Base-by-base conservation (phyloP, 805 yeast species). In the Monosporozyma siamensis region DNA sequence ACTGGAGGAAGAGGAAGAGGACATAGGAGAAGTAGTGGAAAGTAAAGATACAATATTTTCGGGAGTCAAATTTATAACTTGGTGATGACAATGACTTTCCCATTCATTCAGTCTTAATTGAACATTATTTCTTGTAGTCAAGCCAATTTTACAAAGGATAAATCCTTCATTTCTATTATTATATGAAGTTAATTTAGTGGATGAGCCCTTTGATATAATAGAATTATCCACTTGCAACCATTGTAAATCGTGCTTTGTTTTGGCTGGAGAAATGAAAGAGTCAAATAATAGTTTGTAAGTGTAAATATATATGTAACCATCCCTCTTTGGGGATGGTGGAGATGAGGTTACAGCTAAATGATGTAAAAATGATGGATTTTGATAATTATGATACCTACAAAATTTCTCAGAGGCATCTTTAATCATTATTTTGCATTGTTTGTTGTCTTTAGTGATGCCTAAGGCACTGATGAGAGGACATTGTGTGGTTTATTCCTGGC, bases 141-240 rank as follows among this genome's bases (percentile, higher is more conserved):
- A 54, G 2, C 65, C 65, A 20, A 60, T 51, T 35, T 60, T 60
- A 44, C 56, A 48, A 11, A 60, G 47, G 4, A 60, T 54, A 23
- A 46, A 44, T 26, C 43, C 48, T 14, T 41, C 42, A 6, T 45
- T 42, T 17, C 20, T 26, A 24, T 24, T 24, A 18, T 36, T 24
- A 25, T 24, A 36, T 24, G 15, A 11, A 24, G 15, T 36, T 17
- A 24, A 11, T 15, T 41, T 39, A 15, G 12, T 29, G 4, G 23
- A 7, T 18, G 31, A 15, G 17, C 24, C 34, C 20, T 38, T 30
- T 10, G 35, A 22, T 11, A 52, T 40, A 3, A 50, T 21, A 6
- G 58, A 54, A 34, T 54, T 52, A 41, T 54, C 58, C 4, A 51
- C 30, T 7, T 40, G 46, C n/a, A 54, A 30, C 57, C 59, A 53